Evolutionary conservation across 371 early-diverging fungal species (phyloP).

Genomic region (Mortierella sp.): DNA sequence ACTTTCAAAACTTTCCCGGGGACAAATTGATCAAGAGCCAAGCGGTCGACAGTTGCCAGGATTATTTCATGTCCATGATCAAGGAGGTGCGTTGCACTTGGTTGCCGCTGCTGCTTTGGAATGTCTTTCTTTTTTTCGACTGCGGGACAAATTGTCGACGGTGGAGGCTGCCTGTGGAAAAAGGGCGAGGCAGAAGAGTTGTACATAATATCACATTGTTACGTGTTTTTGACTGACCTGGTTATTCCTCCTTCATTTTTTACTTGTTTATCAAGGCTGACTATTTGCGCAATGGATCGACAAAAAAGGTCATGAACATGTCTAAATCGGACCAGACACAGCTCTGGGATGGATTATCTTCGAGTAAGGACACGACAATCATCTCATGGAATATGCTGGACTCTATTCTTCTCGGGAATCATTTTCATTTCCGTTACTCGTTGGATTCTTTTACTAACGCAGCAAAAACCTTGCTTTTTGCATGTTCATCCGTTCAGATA

Average conservation of each 20-base stretch:
- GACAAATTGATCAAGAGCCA: constrained; percentile 69
- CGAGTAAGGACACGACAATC: constrained; percentile 59
- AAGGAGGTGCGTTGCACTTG: constrained; percentile 69
- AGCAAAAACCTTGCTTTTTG: neutral
- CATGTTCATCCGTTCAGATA: constrained; percentile 56
- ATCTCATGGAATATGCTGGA: neutral
- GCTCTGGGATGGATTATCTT: constrained; percentile 74
- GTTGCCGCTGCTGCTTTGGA: neutral
- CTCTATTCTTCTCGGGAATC: neutral
- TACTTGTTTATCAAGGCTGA: constrained; percentile 68
- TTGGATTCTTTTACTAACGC: neutral
- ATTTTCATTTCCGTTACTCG: neutral
- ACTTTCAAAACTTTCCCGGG: constrained; percentile 70
- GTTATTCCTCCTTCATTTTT: neutral
- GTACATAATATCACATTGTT: neutral
- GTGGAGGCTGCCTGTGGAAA: neutral
- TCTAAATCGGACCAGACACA: constrained; percentile 79
- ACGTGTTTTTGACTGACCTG: too few relatives aligned
- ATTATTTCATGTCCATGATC: constrained; percentile 84
- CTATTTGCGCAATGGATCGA: constrained; percentile 76
- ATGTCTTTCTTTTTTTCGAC: neutral
- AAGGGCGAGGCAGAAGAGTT: neutral
- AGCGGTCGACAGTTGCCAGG: constrained; percentile 68
- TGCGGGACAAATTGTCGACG: neutral
- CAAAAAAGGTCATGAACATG: constrained; percentile 81